Evolutionary conservation across 116 monocot species (phyloP).

Genomic region (Phalaenopsis hybrid): DNA sequence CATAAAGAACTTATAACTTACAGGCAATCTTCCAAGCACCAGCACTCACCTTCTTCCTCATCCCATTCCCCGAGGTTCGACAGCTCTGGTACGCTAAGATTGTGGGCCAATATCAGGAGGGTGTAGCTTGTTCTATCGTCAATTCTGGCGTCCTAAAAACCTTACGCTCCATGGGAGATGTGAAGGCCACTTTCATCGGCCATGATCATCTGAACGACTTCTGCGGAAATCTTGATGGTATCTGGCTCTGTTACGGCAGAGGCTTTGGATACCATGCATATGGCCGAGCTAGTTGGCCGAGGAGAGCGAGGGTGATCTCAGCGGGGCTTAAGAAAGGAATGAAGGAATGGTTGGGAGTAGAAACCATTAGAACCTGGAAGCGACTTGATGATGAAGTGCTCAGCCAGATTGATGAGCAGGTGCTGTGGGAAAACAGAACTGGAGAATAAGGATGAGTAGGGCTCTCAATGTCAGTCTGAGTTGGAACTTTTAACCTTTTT

Average conservation of each 20-base stretch:
- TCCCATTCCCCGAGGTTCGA: conserved; percentile 75
- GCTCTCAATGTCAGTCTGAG: neutral
- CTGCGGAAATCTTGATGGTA: conserved; percentile 59
- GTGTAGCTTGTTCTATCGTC: conserved; percentile 66
- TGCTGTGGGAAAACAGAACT: conserved; percentile 35
- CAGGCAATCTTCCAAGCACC: conserved; percentile 38
- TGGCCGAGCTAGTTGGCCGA: conserved; percentile 55
- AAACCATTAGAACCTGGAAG: conserved; percentile 74
- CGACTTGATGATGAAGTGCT: conserved; percentile 59
- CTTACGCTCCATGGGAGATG: conserved; percentile 64
- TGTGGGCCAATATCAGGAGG: conserved; percentile 68
- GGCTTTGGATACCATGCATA: conserved; percentile 95
- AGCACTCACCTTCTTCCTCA: conserved; percentile 82
- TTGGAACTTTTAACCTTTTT: neutral
- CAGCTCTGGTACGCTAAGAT: conserved; percentile 55
- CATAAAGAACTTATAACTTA: neutral
- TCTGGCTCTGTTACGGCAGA: conserved; percentile 83
- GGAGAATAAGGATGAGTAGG: neutral
- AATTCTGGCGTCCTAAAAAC: conserved; percentile 61
- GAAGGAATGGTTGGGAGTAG: conserved; percentile 44
- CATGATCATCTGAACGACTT: conserved; percentile 95
- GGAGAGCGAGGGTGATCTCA: conserved; percentile 63
- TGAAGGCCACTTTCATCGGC: conserved; percentile 79
- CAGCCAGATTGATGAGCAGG: conserved; percentile 67
- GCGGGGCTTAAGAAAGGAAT: conserved; percentile 36